Evolutionary conservation across 805 yeast genomes (phyloP).

Genomic region (Candida lessepsii): DNA sequence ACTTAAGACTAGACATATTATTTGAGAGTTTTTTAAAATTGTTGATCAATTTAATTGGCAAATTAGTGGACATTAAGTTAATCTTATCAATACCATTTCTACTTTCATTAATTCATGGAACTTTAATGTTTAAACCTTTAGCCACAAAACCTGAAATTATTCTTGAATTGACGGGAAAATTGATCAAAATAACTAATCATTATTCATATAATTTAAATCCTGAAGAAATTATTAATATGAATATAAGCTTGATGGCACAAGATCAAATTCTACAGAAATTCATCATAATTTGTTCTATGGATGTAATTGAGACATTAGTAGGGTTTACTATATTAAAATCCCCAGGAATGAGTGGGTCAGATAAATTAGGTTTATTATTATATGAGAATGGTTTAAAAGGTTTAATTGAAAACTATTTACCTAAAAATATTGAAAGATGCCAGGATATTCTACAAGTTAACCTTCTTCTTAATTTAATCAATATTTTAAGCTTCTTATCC

Average conservation of each 20-base stretch:
- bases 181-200: slow-evolving; percentile 19
- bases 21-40: slow-evolving; percentile 37
- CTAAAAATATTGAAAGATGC: slow-evolving; percentile 48
- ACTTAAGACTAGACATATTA: slow-evolving; percentile 49
- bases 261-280: slow-evolving; percentile 42
- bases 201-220: slow-evolving; percentile 14
- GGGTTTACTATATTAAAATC: slow-evolving; percentile 9
- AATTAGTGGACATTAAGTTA: slow-evolving; percentile 23
- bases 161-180: slow-evolving; percentile 14
- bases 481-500: slow-evolving; percentile 48
- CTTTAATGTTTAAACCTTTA: slow-evolving; percentile 58
- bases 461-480: slow-evolving; percentile 52
- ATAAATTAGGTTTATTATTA: too few species aligned
- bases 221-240: slow-evolving; percentile 23
- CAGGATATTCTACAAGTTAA: slow-evolving; percentile 42
- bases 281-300: slow-evolving; percentile 50
- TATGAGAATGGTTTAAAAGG: slow-evolving; percentile 11
- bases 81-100: slow-evolving; percentile 55
- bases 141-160: slow-evolving; percentile 48
- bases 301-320: slow-evolving; percentile 51
- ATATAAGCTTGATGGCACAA: slow-evolving; percentile 12
- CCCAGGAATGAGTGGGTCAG: neutral
- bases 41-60: slow-evolving; percentile 25
- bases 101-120: slow-evolving; percentile 53
- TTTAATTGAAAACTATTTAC: slow-evolving; percentile 40